Conservation (phyloP, 345 rosid genomes). For the Syzygium aromaticum region DNA sequence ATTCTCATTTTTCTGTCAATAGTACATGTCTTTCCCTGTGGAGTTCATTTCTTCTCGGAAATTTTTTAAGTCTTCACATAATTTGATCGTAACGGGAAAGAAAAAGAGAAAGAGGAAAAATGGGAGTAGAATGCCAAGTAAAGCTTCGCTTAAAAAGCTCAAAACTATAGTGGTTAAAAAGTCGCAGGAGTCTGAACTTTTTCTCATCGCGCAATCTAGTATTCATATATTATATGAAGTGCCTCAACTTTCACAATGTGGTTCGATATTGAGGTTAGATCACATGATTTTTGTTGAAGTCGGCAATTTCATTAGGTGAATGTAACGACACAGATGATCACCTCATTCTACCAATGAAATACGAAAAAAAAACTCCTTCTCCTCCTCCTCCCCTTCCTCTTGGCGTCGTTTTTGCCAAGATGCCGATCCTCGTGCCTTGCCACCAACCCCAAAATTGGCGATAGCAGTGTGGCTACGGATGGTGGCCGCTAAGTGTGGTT, state of each 20-base stretch:
- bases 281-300: neutral
- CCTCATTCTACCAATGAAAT: neutral
- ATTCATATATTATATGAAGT: neutral
- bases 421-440: neutral
- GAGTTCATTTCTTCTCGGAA: neutral
- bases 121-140: too few relatives aligned
- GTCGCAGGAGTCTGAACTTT: neutral
- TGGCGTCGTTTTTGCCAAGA: neutral
- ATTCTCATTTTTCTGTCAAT: neutral
- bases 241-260: neutral
- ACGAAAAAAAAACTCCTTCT: neutral
- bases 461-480: neutral
- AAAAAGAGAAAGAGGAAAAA: neutral
- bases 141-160: neutral
- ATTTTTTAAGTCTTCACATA: neutral
- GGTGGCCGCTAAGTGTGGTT: neutral
- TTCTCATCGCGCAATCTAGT: neutral
- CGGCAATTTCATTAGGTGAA: neutral
- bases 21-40: neutral
- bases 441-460: neutral
- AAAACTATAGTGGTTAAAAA: neutral
- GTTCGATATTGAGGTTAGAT: neutral
- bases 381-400: neutral
- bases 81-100: neutral
- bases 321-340: neutral